Conservation (phyloP, 208 protist genomes). For the Leishmania guyanensis region DNA sequence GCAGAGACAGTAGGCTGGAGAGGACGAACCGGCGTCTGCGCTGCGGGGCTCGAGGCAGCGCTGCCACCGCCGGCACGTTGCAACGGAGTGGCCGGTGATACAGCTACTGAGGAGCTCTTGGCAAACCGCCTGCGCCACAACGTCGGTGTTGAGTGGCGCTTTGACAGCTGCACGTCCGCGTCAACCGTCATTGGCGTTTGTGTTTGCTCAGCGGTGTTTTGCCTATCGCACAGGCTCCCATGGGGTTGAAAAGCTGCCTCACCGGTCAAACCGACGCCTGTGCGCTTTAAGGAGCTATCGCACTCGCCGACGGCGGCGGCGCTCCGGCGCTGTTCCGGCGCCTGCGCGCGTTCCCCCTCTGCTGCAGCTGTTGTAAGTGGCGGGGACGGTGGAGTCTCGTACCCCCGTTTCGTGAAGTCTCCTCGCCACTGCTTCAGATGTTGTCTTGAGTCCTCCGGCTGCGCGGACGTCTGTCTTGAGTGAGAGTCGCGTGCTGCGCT, state of each 20-base stretch:
- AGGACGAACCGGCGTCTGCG: neutral
- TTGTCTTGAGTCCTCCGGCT: neutral
- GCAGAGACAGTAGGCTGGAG: neutral
- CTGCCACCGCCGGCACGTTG: too few species aligned
- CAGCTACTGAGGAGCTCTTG: neutral
- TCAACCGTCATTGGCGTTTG: constrained; percentile 27
- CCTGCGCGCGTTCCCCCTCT: neutral
- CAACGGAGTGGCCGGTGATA: too few species aligned
- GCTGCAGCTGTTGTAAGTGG: neutral
- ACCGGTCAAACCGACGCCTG: constrained; percentile 10
- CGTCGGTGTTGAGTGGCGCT: neutral
- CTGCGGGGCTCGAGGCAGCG: neutral
- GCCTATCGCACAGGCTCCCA: constrained; percentile 1
- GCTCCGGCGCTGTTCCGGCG: neutral
- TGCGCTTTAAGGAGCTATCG: constrained; percentile 17
- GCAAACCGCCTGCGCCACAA: neutral
- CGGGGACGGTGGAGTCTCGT: neutral
- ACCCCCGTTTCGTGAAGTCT: neutral
- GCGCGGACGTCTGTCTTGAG: neutral
- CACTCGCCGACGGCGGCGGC: neutral
- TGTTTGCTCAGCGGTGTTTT: constrained; percentile 17
- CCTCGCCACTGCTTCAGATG: neutral
- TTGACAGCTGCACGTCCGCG: constrained; percentile 17
- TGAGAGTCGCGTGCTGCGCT: neutral
- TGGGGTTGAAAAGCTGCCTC: constrained; percentile 1